Percentiles rank a stretch among this genome's conserved stretches.
These are phyloP conservation scores for Caryopteris hybrid DNA, from an alignment of 305 asterid species.

Conservation along the genomic window DNA sequence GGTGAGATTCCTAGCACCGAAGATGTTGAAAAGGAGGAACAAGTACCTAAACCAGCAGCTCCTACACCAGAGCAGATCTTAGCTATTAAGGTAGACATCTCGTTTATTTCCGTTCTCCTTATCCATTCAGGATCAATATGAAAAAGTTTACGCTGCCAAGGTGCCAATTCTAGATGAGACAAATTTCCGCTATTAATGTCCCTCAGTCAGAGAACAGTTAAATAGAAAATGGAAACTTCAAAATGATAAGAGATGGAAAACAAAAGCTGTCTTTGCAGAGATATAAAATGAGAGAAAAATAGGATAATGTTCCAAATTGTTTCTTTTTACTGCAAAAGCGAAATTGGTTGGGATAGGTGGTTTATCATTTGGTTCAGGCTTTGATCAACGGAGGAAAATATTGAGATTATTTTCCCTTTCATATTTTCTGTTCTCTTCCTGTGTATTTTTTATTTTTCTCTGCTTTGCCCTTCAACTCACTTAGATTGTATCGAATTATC, in stretches of 20 bases:
- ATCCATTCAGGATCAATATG: background rate
- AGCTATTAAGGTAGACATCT: slow-evolving; percentile 71
- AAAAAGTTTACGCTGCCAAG: background rate
- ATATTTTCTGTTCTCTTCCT: background rate
- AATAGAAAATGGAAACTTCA: background rate
- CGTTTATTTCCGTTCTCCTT: slow-evolving; percentile 1
- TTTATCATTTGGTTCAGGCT: background rate
- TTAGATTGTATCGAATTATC: slow-evolving; percentile 7
- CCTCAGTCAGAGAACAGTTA: background rate
- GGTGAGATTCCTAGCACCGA: slow-evolving; percentile 54
- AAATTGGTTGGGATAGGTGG: background rate
- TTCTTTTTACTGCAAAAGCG: background rate
- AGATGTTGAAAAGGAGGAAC: slow-evolving; percentile 63
- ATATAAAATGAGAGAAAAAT: background rate
- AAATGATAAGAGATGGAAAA: slow-evolving; percentile 10
- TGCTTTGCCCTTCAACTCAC: background rate
- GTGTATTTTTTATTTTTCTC: background rate
- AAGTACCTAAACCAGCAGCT: slow-evolving; percentile 62
- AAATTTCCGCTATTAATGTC: background rate
- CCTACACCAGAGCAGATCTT: slow-evolving; percentile 96
- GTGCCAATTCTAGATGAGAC: slow-evolving; percentile 5
- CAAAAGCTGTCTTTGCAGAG: background rate
- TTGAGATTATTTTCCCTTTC: background rate
- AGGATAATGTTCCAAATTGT: slow-evolving; percentile 2
- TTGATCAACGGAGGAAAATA: slow-evolving; percentile 4